These are phyloP conservation scores for Coniferiporia sulphurascens DNA, from an alignment of 1,284 basidiomycete genomes.

Conservation along the genomic window DNA sequence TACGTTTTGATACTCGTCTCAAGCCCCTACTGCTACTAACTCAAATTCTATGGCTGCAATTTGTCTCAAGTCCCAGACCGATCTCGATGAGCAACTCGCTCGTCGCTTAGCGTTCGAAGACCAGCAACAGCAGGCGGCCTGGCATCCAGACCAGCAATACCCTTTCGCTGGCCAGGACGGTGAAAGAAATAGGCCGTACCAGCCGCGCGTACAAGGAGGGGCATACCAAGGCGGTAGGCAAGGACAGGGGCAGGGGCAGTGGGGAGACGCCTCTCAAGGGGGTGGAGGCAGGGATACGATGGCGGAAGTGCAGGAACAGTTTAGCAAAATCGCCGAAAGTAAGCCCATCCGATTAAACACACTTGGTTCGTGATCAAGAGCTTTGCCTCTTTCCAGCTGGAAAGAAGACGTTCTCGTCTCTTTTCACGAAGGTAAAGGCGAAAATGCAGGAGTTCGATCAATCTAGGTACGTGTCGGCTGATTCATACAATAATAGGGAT, in stretches of 20 bases:
- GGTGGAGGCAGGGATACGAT: slow-evolving; percentile 42
- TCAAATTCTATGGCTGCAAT: background rate
- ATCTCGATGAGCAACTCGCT: slow-evolving; percentile 72
- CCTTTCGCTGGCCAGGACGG: slow-evolving; percentile 25
- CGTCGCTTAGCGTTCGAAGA: slow-evolving; percentile 65
- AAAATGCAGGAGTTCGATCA: slow-evolving; percentile 77
- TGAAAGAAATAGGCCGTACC: slow-evolving; percentile 15
- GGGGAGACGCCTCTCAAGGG: slow-evolving; percentile 7
- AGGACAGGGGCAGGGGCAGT: no score
- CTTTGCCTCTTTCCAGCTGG: slow-evolving; percentile 30
- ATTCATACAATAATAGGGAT: background rate
- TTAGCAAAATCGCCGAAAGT: slow-evolving; percentile 74
- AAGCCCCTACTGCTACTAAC: background rate
- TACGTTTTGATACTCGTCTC: slow-evolving; percentile 14
- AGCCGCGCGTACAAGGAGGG: slow-evolving; percentile 8
- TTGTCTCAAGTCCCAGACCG: slow-evolving; percentile 42
- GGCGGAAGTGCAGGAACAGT: slow-evolving; percentile 65
- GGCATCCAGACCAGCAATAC: slow-evolving; percentile 27
- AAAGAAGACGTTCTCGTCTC: slow-evolving; percentile 66
- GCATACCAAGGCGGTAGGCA: slow-evolving; percentile 3
- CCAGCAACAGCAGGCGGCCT: slow-evolving; percentile 38
- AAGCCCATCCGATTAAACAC: slow-evolving; percentile 24
- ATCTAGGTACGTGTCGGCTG: slow-evolving; percentile 22
- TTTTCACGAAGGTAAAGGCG: slow-evolving; percentile 70
- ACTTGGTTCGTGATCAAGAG: background rate